Conservation (phyloP, 2,329 filamentous ascomycete genomes). For the Claviceps humidiphila region DNA sequence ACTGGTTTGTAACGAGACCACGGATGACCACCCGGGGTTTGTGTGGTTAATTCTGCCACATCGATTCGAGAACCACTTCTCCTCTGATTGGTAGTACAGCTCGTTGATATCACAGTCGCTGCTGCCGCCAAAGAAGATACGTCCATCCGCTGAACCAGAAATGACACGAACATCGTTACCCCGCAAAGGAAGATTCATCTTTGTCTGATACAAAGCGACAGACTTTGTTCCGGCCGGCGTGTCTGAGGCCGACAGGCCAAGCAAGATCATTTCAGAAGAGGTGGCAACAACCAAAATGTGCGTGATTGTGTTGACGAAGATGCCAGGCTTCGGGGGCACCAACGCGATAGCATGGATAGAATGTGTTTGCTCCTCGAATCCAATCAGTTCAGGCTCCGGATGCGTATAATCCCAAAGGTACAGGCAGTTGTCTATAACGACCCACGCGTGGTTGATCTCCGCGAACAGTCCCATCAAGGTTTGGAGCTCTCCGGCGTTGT, state of each 20-base stretch:
- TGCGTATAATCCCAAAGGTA: slow-evolving; percentile 97
- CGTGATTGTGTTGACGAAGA: slow-evolving; percentile 76
- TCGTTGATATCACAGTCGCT: slow-evolving; percentile 82
- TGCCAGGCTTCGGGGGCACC: slow-evolving; percentile 68
- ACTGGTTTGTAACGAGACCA: slow-evolving; percentile 38
- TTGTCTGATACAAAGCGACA: slow-evolving; percentile 76
- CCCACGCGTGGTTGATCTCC: slow-evolving; percentile 89
- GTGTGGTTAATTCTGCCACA: slow-evolving; percentile 86
- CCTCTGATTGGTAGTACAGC: slow-evolving; percentile 91
- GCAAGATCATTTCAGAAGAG: slow-evolving; percentile 66
- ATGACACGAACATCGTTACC: slow-evolving; percentile 68
- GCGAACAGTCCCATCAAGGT: slow-evolving; percentile 95
- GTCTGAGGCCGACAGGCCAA: slow-evolving; percentile 64
- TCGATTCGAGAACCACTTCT: slow-evolving; percentile 86
- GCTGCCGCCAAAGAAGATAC: slow-evolving; percentile 82
- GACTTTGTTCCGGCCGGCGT: slow-evolving; percentile 56
- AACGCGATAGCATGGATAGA: slow-evolving; percentile 86
- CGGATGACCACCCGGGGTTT: slow-evolving; percentile 54
- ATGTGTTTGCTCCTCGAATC: slow-evolving; percentile 79
- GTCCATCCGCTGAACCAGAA: slow-evolving; percentile 67
- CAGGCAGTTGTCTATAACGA: slow-evolving; percentile 86
- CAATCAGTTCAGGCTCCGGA: slow-evolving; percentile 80
- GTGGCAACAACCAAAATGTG: slow-evolving; percentile 86
- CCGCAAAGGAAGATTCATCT: slow-evolving; percentile 66
- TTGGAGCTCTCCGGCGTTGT: slow-evolving; percentile 73